Conservation (phyloP, 164 flowering plant genomes). For the Tetracentron sinense region DNA sequence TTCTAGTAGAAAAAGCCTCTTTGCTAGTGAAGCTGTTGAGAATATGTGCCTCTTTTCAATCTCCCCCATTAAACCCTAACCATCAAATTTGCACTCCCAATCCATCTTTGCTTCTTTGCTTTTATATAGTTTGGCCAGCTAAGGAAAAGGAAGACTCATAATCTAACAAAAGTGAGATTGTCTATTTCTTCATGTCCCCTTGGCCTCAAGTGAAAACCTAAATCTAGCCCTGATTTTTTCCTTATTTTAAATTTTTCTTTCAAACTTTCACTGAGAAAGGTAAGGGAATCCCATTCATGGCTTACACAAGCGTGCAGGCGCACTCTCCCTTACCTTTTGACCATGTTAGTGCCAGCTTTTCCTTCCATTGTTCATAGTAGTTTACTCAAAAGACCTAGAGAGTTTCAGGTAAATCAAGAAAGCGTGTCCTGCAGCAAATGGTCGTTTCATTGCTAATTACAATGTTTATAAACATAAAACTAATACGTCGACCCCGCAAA, state of each 20-base stretch:
- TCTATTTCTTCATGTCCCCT: constrained; percentile 24
- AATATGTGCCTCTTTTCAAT: constrained; percentile 9
- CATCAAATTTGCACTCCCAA: constrained; percentile 15
- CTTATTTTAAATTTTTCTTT: constrained; percentile 12
- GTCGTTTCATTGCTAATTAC: constrained; percentile 3
- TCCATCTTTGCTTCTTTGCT: constrained; percentile 22
- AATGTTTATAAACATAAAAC: background rate
- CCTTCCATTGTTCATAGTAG: constrained; percentile 2
- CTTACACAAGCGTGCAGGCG: constrained; percentile 31
- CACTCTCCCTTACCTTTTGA: constrained; percentile 27
- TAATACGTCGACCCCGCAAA: constrained; percentile 6
- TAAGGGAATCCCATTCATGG: constrained; percentile 49
- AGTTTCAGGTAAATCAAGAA: constrained; percentile 24
- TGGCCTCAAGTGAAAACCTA: constrained; percentile 32
- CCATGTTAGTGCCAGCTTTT: constrained; percentile 25
- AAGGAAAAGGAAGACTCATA: constrained; percentile 4
- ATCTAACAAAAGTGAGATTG: constrained; percentile 9
- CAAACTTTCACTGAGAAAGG: constrained; percentile 25
- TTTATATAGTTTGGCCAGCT: constrained; percentile 18
- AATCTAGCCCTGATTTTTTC: constrained; percentile 20
- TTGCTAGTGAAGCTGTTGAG: background rate
- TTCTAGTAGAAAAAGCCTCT: background rate
- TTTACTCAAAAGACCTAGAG: constrained; percentile 8
- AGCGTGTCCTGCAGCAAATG: constrained; percentile 20
- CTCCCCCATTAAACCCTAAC: background rate